Conservation (phyloP, 331 rosid genomes). For the Malus hybrid region DNA sequence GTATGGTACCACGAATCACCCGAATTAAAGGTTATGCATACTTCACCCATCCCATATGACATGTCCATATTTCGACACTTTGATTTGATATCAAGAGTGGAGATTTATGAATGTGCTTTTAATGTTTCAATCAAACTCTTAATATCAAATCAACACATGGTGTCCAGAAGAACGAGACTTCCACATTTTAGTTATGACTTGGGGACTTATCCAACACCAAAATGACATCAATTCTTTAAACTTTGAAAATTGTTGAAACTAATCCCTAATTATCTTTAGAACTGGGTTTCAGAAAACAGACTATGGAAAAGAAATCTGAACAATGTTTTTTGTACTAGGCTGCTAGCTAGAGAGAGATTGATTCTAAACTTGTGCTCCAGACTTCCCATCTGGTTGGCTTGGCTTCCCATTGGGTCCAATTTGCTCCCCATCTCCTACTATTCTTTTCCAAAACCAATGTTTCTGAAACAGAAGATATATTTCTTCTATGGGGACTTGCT, state of each 20-base stretch:
- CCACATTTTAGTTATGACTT: background rate
- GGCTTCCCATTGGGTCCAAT: constrained; percentile 13
- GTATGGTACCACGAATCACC: too few species aligned
- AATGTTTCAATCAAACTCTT: too few species aligned
- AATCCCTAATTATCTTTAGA: background rate
- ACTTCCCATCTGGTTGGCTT: constrained; percentile 1
- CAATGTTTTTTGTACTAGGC: background rate
- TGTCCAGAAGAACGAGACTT: too few species aligned
- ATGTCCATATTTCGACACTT: too few species aligned
- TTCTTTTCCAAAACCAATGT: constrained; percentile 79
- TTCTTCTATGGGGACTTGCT: constrained; percentile 89
- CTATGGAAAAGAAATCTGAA: background rate
- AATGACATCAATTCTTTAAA: background rate
- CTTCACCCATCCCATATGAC: too few species aligned
- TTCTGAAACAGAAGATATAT: constrained; percentile 70
- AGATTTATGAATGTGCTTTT: too few species aligned
- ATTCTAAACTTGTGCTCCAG: constrained; percentile 9
- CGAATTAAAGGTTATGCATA: too few species aligned
- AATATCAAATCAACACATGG: too few species aligned
- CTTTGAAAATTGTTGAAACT: background rate
- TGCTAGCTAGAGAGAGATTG: background rate
- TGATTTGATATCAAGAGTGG: too few species aligned
- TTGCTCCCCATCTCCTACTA: constrained; percentile 26
- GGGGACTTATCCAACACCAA: background rate
- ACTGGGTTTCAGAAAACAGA: constrained; percentile 10